phyloP scores from a whole-genome alignment of 2,329 filamentous ascomycete genomes.

The Sphaerulina musiva region DNA sequence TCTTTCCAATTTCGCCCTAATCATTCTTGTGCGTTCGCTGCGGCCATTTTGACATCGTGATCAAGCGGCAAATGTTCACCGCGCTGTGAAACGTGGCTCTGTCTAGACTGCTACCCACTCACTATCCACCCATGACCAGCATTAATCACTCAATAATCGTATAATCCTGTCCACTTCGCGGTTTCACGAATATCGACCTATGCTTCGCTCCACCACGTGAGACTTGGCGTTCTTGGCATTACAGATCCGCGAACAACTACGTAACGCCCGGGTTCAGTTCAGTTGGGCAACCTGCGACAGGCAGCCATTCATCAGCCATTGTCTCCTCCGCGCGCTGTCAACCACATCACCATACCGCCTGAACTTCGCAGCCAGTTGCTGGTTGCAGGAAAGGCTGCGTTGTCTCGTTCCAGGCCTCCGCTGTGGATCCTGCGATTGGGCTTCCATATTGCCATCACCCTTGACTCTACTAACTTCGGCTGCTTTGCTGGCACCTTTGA shows the following conservation, averaged over 20 bases:
- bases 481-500: slow-evolving; percentile 17
- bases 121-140: too few species aligned
- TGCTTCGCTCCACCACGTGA: neutral
- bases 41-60: too few species aligned
- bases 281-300: neutral
- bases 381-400: neutral
- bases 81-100: too few species aligned
- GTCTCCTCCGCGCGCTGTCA: neutral
- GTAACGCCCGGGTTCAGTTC: neutral
- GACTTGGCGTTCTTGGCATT: neutral
- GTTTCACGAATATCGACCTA: neutral
- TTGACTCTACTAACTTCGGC: neutral
- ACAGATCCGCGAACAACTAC: neutral
- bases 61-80: too few species aligned
- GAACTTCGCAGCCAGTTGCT: too few species aligned
- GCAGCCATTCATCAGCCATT: neutral
- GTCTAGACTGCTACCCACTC: too few species aligned
- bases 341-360: too few species aligned
- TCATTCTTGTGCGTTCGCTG: too few species aligned
- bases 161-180: neutral
- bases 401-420: neutral
- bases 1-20: too few species aligned
- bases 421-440: slow-evolving; percentile 2
- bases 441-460: neutral
- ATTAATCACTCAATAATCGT: too few species aligned